Evolutionary conservation across 2,329 filamentous ascomycete species (phyloP).

Genomic region (Sarocladium oryzae): DNA sequence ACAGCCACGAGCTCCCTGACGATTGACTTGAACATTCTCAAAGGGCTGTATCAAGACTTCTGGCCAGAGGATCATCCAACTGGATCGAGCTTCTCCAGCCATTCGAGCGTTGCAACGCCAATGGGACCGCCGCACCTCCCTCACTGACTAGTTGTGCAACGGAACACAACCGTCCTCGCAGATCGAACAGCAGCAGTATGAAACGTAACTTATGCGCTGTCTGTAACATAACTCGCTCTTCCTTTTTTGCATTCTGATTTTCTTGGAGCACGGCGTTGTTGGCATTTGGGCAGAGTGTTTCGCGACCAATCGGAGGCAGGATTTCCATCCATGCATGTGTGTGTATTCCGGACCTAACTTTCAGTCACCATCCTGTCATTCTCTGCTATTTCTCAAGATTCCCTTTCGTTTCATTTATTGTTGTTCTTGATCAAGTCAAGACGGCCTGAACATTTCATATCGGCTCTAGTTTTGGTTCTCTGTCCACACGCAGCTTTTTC

Average conservation of each 20-base stretch:
- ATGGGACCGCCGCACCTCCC: constrained; percentile 8
- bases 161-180: background rate
- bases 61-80: constrained; percentile 25
- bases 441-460: background rate
- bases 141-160: background rate
- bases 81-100: constrained; percentile 38
- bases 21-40: constrained; percentile 69
- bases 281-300: background rate
- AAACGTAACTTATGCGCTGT: background rate
- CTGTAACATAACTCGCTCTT: background rate
- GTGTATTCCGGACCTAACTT: background rate
- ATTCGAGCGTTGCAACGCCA: constrained; percentile 22
- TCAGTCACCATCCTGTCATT: background rate
- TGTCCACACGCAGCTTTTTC: background rate
- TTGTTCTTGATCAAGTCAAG: background rate
- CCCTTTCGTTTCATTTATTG: background rate
- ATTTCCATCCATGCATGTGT: too few species aligned
- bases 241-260: background rate
- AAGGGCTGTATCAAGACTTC: constrained; percentile 44
- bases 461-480: background rate
- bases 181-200: background rate
- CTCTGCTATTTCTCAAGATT: background rate
- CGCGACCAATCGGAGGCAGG: background rate
- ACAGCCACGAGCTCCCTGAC: constrained; percentile 69
- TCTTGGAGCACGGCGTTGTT: constrained; percentile 7